Base-by-base conservation (phyloP, 345 rosid genomes). In the Eucalyptus regnans region DNA sequence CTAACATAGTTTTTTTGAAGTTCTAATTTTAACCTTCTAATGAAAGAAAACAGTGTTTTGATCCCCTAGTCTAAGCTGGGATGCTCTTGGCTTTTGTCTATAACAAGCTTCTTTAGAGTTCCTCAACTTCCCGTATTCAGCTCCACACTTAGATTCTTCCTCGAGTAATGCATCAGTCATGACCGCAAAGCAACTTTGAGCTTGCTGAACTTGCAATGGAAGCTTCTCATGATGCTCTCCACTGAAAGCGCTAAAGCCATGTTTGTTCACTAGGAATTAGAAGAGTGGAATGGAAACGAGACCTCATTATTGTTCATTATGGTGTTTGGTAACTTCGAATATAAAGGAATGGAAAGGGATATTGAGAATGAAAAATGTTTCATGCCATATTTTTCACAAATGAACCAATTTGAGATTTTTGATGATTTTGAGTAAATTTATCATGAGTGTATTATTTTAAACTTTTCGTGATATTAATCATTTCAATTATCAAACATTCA, bases 371-470 rank as follows among this genome's bases (percentile, higher is more conserved):
- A 64, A 62, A 62, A 62, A n/a, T 1, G 3, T n/a, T 62, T 29
- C 37, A n/a, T 14, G 71, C 9, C 33, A n/a, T 64, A 31, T 29
- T 64, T 64, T 25, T 52, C 10, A 52, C 1, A 3, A 52, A 52
- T 7, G 2, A 51, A 51, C 0, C 0, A 51, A 51, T 51, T 6
- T 16, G 4, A 51, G 8, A 51, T 51, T 50, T 50, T 51, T 51
- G 20, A 1, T 51, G 20, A 51, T 51, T 51, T 51, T 51, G 22
- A 51, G 22, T 51, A 51, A 51, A 51, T 51, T 51, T 51, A 17
- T 51, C 9, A 51, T 0, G 4, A 51, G 1, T 51, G 54, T 51
- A 7, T 51, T 27, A 6, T 12, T 5, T 27, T 25, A 2, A 1
- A 60, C 0, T 60, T 60, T 12, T 27, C 4, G 4, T 60, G 66